A percentile compares a stretch with the other conserved stretches of the same genome.
Evolutionary conservation across 1,284 basidiomycete genomes (phyloP).

Genomic region (Boletus albobrunnescens): DNA sequence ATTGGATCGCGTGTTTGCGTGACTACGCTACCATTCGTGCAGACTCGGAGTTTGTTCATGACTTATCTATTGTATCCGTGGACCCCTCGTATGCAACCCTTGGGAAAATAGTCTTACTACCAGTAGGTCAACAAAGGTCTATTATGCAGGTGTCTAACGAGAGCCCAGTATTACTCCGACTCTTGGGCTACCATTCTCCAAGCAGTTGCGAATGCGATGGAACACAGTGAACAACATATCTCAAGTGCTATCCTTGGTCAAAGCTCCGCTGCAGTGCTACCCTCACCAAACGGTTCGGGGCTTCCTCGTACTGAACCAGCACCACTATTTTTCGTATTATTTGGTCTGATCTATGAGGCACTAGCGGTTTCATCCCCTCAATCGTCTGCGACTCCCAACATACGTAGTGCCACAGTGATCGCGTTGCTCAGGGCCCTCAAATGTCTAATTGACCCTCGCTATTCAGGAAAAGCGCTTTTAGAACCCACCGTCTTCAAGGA

Average conservation of each 20-base stretch:
- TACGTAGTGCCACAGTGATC: slow-evolving; percentile 51
- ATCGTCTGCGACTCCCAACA: slow-evolving; percentile 40
- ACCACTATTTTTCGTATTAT: slow-evolving; percentile 83
- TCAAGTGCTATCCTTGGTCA: slow-evolving; percentile 80
- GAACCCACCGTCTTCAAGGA: slow-evolving; percentile 87
- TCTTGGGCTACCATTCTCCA: slow-evolving; percentile 85
- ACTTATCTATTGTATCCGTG: slow-evolving; percentile 62
- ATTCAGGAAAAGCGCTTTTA: slow-evolving; percentile 76
- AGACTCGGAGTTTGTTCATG: slow-evolving; percentile 81
- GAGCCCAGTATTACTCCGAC: slow-evolving; percentile 78
- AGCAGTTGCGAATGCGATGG: slow-evolving; percentile 82
- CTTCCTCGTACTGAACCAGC: slow-evolving; percentile 66
- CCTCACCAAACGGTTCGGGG: slow-evolving; percentile 23
- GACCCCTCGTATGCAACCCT: slow-evolving; percentile 85
- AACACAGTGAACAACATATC: slow-evolving; percentile 63
- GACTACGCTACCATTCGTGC: slow-evolving; percentile 91
- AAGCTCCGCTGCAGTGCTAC: slow-evolving; percentile 23
- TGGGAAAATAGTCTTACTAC: slow-evolving; percentile 85
- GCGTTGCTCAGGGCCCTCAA: slow-evolving; percentile 79
- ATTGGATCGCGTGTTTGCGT: slow-evolving; percentile 87
- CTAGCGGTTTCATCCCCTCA: slow-evolving; percentile 68
- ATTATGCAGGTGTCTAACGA: slow-evolving; percentile 3
- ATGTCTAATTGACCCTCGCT: slow-evolving; percentile 73
- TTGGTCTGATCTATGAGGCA: slow-evolving; percentile 91
- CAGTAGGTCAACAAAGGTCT: slow-evolving; percentile 48